Evolutionary conservation across 2,329 filamentous ascomycete genomes (phyloP), one percentile per base, ranked within the genome.

Genomic region (Penicillium paneum): DNA sequence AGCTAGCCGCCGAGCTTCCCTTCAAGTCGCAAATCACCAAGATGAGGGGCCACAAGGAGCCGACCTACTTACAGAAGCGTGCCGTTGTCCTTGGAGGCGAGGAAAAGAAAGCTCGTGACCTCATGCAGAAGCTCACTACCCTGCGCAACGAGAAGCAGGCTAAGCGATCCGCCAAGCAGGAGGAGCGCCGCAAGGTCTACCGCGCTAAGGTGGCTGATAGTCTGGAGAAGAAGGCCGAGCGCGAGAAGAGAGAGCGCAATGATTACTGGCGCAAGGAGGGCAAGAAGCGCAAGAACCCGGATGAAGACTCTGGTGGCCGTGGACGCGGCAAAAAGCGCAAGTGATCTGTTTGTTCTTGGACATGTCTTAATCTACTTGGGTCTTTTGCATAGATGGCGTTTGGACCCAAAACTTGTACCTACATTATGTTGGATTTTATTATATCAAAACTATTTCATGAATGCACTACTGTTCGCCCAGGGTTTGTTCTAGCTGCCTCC

Each of bases 221-320:
- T 67, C 81, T 86, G 67, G 91, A 96, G 82, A 95, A 91, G 84
- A 89, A 90, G 76, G 83, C 83, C 54, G 90, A 87, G 57, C 80
- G 92, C 49, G 92, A 97, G 80, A 95, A 92, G 84, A 85, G 85
- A 66, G 93, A 99, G 78, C 88, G 86, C 70, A 88, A 96, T 72
- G 92, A 96, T 65, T 99, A 86, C 70, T 99, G 94, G 94, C 81
- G 85, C 66, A 86, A 86, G 66, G 95, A 99, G 76, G 94, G 94
- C 10, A 90, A 88, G 78, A 90, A 90, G 78, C 79, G 87, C 63
- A 85, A 83, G 72, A 79, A 79, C 32, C 76, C 79, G 61, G 78
- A 76, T 19, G 79, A 78, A 48, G 80, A 77, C 19, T 81, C 74
- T 29, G 77, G 74, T 55, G 82, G 79, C 29, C 70, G 72, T 44